Evolutionary conservation across 2,329 filamentous ascomycete genomes (phyloP).

Genomic region (Pyrenochaeta sp.): DNA sequence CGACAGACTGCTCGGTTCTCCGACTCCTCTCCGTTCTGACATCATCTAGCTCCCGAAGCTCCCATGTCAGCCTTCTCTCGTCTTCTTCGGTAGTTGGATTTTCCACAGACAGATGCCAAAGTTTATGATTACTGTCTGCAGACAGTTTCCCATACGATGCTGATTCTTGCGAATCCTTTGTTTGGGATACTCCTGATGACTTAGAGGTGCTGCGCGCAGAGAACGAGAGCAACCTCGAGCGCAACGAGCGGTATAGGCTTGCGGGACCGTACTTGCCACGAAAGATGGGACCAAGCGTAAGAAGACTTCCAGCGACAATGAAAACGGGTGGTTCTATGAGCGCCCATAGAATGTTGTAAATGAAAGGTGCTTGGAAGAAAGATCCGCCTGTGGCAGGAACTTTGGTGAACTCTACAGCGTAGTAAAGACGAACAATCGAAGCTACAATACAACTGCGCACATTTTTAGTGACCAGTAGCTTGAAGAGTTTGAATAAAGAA

Average conservation of each 20-base stretch:
- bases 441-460: neutral
- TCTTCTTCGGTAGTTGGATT: neutral
- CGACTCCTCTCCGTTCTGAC: neutral
- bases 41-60: neutral
- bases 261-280: neutral
- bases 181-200: neutral
- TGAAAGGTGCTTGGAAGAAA: slow-evolving; percentile 1
- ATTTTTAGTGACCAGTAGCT: neutral
- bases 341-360: slow-evolving; percentile 1
- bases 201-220: neutral
- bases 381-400: neutral
- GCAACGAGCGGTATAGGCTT: neutral
- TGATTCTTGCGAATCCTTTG: neutral
- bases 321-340: slow-evolving; percentile 1
- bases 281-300: neutral
- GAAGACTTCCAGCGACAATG: neutral
- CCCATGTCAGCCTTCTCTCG: neutral
- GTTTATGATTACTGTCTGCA: neutral
- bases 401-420: neutral
- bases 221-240: neutral
- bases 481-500: neutral
- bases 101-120: neutral
- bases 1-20: too few species aligned
- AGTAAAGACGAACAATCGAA: neutral
- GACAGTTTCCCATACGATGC: neutral